These are phyloP conservation scores for Trichomonascaceae sp. DNA, from an alignment of 1,139 yeast species.

Conservation along the genomic window DNA sequence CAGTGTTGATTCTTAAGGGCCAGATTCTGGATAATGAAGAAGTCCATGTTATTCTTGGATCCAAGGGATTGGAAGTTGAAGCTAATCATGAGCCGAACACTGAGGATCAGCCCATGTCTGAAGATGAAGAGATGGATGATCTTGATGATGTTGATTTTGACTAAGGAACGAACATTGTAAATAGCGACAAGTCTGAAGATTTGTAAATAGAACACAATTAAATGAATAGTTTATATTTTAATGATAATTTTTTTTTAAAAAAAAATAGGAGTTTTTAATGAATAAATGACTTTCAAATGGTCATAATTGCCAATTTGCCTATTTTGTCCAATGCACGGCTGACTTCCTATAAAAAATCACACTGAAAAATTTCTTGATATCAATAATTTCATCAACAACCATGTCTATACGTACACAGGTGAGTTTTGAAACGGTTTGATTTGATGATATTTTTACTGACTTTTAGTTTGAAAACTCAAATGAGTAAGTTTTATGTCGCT, in stretches of 20 bases:
- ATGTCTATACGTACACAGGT: conserved; percentile 27
- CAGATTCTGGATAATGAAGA: conserved; percentile 84
- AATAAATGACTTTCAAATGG: too few relatives aligned
- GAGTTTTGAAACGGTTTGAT: conserved; percentile 3
- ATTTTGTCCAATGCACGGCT: not conserved
- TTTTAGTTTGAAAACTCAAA: conserved; percentile 85
- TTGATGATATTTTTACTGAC: conserved; percentile 2
- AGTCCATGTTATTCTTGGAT: conserved; percentile 58
- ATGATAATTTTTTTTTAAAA: not conserved
- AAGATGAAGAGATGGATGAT: conserved; percentile 28
- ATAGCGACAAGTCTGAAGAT: not conserved
- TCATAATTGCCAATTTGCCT: not conserved
- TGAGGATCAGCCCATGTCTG: conserved; percentile 53
- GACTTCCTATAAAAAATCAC: not conserved
- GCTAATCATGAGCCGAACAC: conserved; percentile 73
- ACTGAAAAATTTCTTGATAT: not conserved
- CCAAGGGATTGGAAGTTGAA: conserved; percentile 61
- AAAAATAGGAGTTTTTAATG: too few relatives aligned
- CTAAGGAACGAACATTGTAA: not conserved
- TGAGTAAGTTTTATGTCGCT: conserved; percentile 40
- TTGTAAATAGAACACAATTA: not conserved
- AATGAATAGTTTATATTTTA: not conserved
- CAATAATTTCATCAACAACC: not conserved
- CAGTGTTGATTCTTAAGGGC: conserved; percentile 80
- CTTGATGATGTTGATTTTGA: conserved; percentile 8